Evolutionary conservation across 2,329 filamentous ascomycete genomes (phyloP), one percentile per base, ranked within the genome.

Genomic region (Ascosphaera aggregata): DNA sequence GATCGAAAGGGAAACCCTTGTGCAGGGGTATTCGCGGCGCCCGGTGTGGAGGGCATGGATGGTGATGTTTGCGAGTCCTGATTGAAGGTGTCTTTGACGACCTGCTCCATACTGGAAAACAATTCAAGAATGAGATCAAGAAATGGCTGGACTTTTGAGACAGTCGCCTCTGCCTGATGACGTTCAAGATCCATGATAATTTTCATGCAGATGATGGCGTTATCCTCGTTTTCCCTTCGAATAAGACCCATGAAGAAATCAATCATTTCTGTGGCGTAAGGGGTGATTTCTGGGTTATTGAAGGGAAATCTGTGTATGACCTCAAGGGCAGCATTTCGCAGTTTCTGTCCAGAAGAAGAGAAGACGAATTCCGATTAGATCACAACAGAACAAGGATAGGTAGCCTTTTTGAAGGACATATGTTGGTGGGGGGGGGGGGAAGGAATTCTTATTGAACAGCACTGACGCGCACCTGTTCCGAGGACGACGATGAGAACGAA

Each of bases 191-290:
- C 89, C 64, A 93, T 94, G 39, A 92, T 82, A 11, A 86, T 92
- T 65, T 98, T 98, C 61, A 99, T 82, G 54, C 86, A 94, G 44
- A 98, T 63, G n/a, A 91, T 82, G 2, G 86, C 89, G 65, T 98
- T 99, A 45, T 99, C 89, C 59, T 99, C 89, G 50, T 98, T 98
- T 58, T 99, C 89, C 34, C 73, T 77, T 47, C 77, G 75, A 43
- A 95, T 84, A 42, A 98, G 63, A 40, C 72, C 70, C 74, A 95
- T 86, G 45, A 95, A 67, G 46, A 92, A 67, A 52, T 94, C 85
- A 43, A 94, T 81, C 43, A 92, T 76, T 53, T 91, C 81, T 46
- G 75, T 70, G 31, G 86, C 85, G 56, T 86, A 91, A 1, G 76
- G 79, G 54, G 95, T 85, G 58, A 94, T 73, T 49, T 94, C 84